Evolutionary conservation across 2,329 filamentous ascomycete genomes (phyloP).

Genomic region (Decorospora gaudefroyi): DNA sequence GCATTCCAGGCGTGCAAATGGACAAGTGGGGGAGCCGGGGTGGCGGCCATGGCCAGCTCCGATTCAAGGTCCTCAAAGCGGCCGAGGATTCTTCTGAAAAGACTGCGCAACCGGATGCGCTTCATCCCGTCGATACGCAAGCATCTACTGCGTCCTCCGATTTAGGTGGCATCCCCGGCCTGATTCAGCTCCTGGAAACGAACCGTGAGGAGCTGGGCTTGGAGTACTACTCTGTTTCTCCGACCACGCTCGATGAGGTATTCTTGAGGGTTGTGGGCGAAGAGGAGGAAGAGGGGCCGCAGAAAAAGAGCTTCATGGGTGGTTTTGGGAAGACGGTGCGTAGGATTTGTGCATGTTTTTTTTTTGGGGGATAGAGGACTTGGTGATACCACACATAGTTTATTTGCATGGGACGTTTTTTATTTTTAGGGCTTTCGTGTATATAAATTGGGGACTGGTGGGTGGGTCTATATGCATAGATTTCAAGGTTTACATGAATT

Average conservation of each 20-base stretch:
- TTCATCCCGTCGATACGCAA: neutral
- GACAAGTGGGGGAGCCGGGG: constrained; percentile 63
- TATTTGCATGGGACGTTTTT: no score
- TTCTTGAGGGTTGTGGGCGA: constrained; percentile 83
- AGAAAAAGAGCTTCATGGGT: no score
- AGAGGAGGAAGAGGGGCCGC: constrained; percentile 63
- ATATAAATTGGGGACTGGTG: no score
- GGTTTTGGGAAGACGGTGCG: no score
- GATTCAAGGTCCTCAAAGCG: constrained; percentile 74
- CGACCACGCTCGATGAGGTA: constrained; percentile 87
- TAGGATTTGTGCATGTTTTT: no score
- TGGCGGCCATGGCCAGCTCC: constrained; percentile 79
- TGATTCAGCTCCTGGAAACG: constrained; percentile 75
- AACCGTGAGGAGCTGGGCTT: constrained; percentile 70
- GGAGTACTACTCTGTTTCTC: constrained; percentile 84
- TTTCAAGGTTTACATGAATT: no score
- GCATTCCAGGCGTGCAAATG: constrained; percentile 67
- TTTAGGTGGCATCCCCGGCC: constrained; percentile 61
- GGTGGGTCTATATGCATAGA: no score
- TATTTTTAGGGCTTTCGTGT: no score
- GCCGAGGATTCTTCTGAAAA: constrained; percentile 19
- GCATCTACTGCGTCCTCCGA: constrained; percentile 14
- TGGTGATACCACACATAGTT: no score
- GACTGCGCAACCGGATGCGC: constrained; percentile 38
- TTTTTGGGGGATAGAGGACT: no score